Evolutionary conservation across 106 monocot species (phyloP), one percentile per base, ranked within the genome.

Genomic region (Acorus gramineus): DNA sequence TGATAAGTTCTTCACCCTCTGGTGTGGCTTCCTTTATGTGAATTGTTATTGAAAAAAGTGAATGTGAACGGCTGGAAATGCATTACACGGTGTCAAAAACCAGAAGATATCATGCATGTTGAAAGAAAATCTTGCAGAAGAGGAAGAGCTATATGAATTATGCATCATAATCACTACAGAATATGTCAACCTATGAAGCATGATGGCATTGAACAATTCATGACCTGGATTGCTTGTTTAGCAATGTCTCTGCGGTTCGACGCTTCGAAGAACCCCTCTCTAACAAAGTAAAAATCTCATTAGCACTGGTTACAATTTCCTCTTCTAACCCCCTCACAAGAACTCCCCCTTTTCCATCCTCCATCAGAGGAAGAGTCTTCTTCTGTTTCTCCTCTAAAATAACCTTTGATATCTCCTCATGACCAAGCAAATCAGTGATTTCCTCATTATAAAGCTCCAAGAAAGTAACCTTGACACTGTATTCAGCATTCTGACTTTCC

Each of bases 11-110:
- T 71, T 92, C 98, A 44, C 98, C 98, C 77, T 99, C 98, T n/a
- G 98, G 98, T 10, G 98, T 99, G 55, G 92, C 89, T 77, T 99
- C 98, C 76, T 99, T 99, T n/a, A 99, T 99, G 72, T 99, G 98
- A 75, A 99, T 99, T 7, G 98, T 99, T 5, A 99, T 88, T 6
- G 98, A 89, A 80, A 99, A 99, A 1, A 99, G 73, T 60, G 98
- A 99, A 77, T 99, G 98, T 52, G 98, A 99, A 7, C 98, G 98
- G 63, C 98, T 98, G 77, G 57, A 85, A 42, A 9, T 53, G 6
- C 68, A 28, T 28, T 28, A 28, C 28, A 28, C 1, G 28, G 1
- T 28, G 28, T 28, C 28, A 28, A 28, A 28, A 28, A 28, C 28
- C 28, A 28, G 28, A 28, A 28, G 28, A 28, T 28, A 28, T 1